Evolutionary conservation across 2,329 filamentous ascomycete genomes (phyloP).

Genomic region (Dactylellina leptospora): DNA sequence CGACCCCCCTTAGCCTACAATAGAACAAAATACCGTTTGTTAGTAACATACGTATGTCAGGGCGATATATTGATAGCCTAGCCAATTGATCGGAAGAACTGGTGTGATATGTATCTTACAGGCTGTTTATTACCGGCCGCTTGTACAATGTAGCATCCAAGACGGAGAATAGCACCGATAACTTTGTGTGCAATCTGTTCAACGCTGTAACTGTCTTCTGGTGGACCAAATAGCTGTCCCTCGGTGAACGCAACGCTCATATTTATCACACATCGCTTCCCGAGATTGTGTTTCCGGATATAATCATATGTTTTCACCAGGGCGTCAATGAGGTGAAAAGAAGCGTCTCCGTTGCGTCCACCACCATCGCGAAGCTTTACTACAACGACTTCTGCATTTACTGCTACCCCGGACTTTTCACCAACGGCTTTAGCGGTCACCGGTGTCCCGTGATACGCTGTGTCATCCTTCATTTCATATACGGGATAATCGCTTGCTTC

Average conservation of each 20-base stretch:
- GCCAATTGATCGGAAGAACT: no score
- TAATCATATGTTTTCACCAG: conserved; percentile 1
- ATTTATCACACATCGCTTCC: conserved; percentile 6
- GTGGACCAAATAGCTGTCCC: not conserved
- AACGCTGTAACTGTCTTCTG: not conserved
- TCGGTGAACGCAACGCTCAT: no score
- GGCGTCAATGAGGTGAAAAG: not conserved
- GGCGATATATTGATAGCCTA: no score
- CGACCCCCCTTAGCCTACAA: no score
- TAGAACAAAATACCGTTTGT: no score
- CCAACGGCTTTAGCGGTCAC: not conserved
- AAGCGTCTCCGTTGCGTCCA: not conserved
- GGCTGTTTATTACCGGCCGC: not conserved
- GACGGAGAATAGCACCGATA: not conserved
- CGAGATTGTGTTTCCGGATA: not conserved
- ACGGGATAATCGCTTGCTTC: conserved; percentile 1
- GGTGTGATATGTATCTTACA: not conserved
- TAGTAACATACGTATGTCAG: no score
- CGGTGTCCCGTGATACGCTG: not conserved
- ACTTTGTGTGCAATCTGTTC: not conserved
- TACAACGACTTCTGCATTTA: conserved; percentile 1
- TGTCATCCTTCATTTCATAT: not conserved
- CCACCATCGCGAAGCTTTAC: not conserved
- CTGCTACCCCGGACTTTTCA: not conserved
- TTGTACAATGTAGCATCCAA: not conserved